These are phyloP conservation scores for Trichoderma arundinaceum DNA, from an alignment of 2,329 filamentous ascomycete genomes.

Conservation along the genomic window DNA sequence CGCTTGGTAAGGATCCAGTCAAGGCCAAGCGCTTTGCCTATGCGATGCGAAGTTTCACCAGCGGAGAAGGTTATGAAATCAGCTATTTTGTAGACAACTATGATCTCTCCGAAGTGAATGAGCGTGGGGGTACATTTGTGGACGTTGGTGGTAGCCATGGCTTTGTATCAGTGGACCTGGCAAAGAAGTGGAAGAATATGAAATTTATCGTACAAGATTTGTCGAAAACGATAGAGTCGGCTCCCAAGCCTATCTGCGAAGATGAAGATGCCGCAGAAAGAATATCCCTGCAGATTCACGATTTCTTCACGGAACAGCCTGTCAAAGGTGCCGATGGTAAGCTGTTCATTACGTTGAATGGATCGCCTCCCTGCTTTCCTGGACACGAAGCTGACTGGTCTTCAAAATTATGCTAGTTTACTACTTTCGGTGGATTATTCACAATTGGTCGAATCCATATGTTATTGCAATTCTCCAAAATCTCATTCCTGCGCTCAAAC, in stretches of 20 bases:
- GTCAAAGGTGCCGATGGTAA: slow-evolving; percentile 58
- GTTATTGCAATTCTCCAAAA: slow-evolving; percentile 55
- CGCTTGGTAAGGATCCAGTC: slow-evolving; percentile 55
- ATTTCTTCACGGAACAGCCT: slow-evolving; percentile 64
- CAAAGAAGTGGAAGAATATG: slow-evolving; percentile 55
- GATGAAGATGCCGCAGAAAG: slow-evolving; percentile 48
- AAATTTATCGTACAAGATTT: slow-evolving; percentile 63
- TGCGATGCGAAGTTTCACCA: slow-evolving; percentile 61
- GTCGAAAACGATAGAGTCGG: slow-evolving; percentile 54
- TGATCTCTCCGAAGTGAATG: slow-evolving; percentile 57
- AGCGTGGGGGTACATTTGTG: slow-evolving; percentile 55
- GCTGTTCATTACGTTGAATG: slow-evolving; percentile 25
- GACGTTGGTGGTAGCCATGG: slow-evolving; percentile 66
- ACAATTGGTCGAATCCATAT: slow-evolving; percentile 65
- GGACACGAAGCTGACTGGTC: background rate
- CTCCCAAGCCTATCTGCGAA: slow-evolving; percentile 50
- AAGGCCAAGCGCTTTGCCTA: slow-evolving; percentile 58
- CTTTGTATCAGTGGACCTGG: slow-evolving; percentile 61
- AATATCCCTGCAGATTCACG: slow-evolving; percentile 55
- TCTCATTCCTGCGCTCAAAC: slow-evolving; percentile 61
- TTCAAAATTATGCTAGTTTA: slow-evolving; percentile 50
- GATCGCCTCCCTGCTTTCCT: background rate
- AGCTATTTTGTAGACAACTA: slow-evolving; percentile 59
- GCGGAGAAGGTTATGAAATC: slow-evolving; percentile 62
- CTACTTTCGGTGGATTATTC: slow-evolving; percentile 64